These are phyloP conservation scores for Talaromyces wortmannii DNA, from an alignment of 495 filamentous ascomycete genomes.

Conservation along the genomic window DNA sequence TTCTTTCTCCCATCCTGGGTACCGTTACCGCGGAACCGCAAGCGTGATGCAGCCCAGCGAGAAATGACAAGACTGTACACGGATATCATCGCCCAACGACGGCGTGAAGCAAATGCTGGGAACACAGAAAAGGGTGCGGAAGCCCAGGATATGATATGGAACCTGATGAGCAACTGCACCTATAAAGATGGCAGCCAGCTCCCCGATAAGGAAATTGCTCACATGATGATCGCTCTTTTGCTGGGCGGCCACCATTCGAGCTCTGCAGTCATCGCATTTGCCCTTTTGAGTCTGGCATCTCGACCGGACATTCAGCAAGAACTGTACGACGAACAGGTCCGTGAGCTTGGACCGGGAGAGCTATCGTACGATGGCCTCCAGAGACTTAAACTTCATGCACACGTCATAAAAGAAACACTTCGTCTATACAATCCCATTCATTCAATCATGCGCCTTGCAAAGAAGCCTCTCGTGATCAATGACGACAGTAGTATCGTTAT, in stretches of 20 bases:
- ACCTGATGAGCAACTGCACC: conserved; percentile 49
- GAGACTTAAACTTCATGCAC: conserved; percentile 39
- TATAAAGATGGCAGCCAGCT: conserved; percentile 57
- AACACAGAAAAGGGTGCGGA: conserved; percentile 25
- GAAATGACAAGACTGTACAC: conserved; percentile 54
- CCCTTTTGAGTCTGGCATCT: conserved; percentile 54
- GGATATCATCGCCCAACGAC: conserved; percentile 50
- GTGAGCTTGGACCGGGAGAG: conserved; percentile 8
- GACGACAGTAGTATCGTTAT: background rate
- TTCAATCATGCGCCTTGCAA: conserved; percentile 40
- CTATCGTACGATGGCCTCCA: conserved; percentile 40
- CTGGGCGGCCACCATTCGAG: conserved; percentile 61
- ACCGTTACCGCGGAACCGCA: conserved; percentile 46
- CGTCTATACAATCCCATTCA: conserved; percentile 46
- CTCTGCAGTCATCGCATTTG: conserved; percentile 50
- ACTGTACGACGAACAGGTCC: conserved; percentile 47
- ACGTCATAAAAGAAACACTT: conserved; percentile 38
- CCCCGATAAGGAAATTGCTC: conserved; percentile 56
- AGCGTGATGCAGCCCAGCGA: conserved; percentile 48
- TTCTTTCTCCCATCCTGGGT: conserved; percentile 2
- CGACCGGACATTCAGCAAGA: conserved; percentile 51
- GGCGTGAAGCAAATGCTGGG: conserved; percentile 20
- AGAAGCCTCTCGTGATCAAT: background rate
- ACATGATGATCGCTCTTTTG: conserved; percentile 63
- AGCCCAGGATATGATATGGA: conserved; percentile 63